These are phyloP conservation scores for Huiozyma naganishii DNA, from an alignment of 805 yeast species.

Conservation along the genomic window DNA sequence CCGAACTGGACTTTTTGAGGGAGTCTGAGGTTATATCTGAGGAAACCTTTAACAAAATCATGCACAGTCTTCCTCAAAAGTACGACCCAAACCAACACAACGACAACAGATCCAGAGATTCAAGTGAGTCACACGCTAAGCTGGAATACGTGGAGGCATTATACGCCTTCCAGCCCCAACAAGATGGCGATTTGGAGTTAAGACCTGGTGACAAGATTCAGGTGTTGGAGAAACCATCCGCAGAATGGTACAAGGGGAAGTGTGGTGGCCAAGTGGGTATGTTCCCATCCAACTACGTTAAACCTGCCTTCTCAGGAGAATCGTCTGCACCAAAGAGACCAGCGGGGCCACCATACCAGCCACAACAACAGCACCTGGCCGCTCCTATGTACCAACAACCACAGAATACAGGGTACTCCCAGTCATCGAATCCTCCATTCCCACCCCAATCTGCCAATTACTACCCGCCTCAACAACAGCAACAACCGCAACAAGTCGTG, in stretches of 20 bases:
- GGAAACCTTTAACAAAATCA: slow-evolving; percentile 41
- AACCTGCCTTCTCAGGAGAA: slow-evolving; percentile 21
- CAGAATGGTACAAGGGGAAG: slow-evolving; percentile 88
- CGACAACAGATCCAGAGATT: slow-evolving; percentile 5
- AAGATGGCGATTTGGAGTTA: slow-evolving; percentile 61
- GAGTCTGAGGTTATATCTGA: slow-evolving; percentile 66
- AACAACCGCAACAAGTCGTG: slow-evolving; percentile 24
- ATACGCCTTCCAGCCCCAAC: slow-evolving; percentile 66
- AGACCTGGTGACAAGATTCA: slow-evolving; percentile 57
- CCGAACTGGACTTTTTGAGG: slow-evolving; percentile 65
- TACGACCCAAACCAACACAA: slow-evolving; percentile 29
- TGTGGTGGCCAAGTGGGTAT: slow-evolving; percentile 55
- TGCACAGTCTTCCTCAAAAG: slow-evolving; percentile 43
- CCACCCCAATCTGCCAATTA: slow-evolving; percentile 43
- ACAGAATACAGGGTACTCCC: slow-evolving; percentile 4
- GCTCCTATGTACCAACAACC: slow-evolving; percentile 9
- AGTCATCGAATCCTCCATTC: slow-evolving; percentile 30
- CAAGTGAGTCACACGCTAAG: slow-evolving; percentile 1
- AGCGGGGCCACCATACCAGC: slow-evolving; percentile 4
- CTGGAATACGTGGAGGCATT: slow-evolving; percentile 49
- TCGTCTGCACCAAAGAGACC: slow-evolving; percentile 14
- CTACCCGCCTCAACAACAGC: slow-evolving; percentile 33
- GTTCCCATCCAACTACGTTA: slow-evolving; percentile 84
- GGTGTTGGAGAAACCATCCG: slow-evolving; percentile 61
- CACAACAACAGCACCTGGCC: slow-evolving; percentile 2